These are phyloP conservation scores for Lichtheimia ornata DNA, from an alignment of 371 early-diverging fungal species.

Conservation along the genomic window DNA sequence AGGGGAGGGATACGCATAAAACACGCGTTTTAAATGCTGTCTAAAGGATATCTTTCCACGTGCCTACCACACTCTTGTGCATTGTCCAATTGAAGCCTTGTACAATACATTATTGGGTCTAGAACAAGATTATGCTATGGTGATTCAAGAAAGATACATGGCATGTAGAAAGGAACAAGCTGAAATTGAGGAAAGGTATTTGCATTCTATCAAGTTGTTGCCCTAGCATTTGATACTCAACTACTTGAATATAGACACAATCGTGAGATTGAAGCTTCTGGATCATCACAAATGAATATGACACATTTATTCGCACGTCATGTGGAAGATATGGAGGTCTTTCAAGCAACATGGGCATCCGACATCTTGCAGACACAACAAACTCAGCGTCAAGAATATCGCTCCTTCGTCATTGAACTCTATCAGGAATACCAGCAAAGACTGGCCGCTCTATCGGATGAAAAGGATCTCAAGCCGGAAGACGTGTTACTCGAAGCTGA, in stretches of 20 bases:
- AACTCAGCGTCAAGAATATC: constrained; percentile 66
- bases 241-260: constrained; percentile 29
- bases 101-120: constrained; percentile 71
- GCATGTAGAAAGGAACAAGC: constrained; percentile 48
- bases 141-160: constrained; percentile 54
- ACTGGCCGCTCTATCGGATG: constrained; percentile 14
- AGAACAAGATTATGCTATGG: constrained; percentile 65
- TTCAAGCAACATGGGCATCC: constrained; percentile 65
- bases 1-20: background rate
- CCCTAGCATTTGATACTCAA: background rate
- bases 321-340: constrained; percentile 63
- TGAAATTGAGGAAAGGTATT: constrained; percentile 38
- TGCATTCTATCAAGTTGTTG: background rate
- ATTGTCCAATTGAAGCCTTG: constrained; percentile 59
- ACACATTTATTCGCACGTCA: constrained; percentile 54
- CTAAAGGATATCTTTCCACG: constrained; percentile 67
- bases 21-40: background rate
- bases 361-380: constrained; percentile 60
- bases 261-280: constrained; percentile 33
- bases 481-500: constrained; percentile 21
- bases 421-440: constrained; percentile 56
- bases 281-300: constrained; percentile 22
- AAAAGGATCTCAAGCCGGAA: constrained; percentile 19
- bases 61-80: constrained; percentile 71
- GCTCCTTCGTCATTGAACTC: constrained; percentile 69